These are phyloP conservation scores for Fraxinus ornus DNA, from an alignment of 305 asterid genomes.

Conservation along the genomic window DNA sequence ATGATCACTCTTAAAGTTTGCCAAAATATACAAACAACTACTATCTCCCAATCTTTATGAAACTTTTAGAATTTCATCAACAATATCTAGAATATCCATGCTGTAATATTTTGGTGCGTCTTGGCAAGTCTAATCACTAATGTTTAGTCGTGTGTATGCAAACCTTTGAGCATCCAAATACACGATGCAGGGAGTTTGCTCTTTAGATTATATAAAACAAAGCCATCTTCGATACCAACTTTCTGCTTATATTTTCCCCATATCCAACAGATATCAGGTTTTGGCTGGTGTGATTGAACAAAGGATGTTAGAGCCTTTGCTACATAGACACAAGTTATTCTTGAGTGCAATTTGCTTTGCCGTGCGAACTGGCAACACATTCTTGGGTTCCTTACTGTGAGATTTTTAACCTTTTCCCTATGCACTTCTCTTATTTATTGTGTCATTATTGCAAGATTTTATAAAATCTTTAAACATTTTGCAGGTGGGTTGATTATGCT, in stretches of 20 bases:
- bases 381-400: constrained; percentile 81
- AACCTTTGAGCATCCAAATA: not conserved
- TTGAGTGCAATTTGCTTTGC: constrained; percentile 85
- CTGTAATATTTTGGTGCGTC: not conserved
- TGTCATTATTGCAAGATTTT: not conserved
- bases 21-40: not conserved
- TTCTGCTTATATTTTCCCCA: not conserved
- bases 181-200: not conserved
- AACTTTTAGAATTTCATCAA: not conserved
- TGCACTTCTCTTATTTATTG: not conserved
- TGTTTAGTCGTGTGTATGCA: not conserved
- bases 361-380: constrained; percentile 90
- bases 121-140: not conserved
- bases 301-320: constrained; percentile 72
- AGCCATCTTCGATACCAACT: not conserved
- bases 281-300: constrained; percentile 91
- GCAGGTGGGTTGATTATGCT: not conserved
- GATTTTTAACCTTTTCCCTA: constrained; percentile 28
- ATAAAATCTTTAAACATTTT: not conserved
- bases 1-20: not conserved
- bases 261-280: constrained; percentile 70
- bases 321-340: constrained; percentile 76
- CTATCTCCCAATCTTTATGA: not conserved
- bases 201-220: not conserved
- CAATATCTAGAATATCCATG: not conserved